Conservation (phyloP, 495 filamentous ascomycete species). For the Neurospora sp. region DNA sequence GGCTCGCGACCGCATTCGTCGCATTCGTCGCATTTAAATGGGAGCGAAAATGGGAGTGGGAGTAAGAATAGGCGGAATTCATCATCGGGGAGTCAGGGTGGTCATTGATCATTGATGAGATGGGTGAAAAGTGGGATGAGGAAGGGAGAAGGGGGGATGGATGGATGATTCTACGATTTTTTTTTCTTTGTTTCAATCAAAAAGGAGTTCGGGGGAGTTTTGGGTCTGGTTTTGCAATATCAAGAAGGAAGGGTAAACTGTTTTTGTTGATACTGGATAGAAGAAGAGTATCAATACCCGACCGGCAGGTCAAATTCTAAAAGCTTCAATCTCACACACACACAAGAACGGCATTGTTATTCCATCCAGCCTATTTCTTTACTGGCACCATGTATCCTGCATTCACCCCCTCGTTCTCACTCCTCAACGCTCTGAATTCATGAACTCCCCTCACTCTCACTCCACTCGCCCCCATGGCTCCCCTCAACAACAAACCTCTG, state of each 20-base stretch:
- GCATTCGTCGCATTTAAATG: background rate
- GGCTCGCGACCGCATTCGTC: background rate
- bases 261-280: background rate
- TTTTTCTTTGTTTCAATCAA: background rate
- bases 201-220: background rate
- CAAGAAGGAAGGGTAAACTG: background rate
- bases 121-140: background rate
- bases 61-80: background rate
- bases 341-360: background rate
- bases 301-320: background rate
- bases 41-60: background rate
- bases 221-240: background rate
- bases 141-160: background rate
- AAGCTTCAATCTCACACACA: background rate
- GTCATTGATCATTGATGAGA: background rate
- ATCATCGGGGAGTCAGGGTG: background rate
- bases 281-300: background rate
- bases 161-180: background rate
- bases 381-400: background rate
- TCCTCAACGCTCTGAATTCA: background rate
- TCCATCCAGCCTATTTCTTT: background rate
- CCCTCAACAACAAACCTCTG: slow-evolving; percentile 1
- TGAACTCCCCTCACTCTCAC: background rate
- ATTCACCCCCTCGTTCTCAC: background rate
- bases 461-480: background rate